phyloP scores from a whole-genome alignment of 106 monocot species.

The Apostasia shenzhenica region DNA sequence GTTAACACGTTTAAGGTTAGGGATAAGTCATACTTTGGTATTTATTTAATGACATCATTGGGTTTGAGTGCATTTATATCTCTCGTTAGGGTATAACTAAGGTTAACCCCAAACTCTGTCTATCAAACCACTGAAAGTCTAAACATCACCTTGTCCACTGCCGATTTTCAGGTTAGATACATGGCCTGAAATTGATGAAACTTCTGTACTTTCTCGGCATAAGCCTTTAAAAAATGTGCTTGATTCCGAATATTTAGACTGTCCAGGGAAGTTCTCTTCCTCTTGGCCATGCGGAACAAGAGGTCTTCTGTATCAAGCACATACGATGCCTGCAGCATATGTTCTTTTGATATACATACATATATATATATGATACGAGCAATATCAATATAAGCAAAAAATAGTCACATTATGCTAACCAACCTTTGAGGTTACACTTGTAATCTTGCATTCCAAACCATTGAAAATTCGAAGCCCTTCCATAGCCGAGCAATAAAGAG shows the following conservation, averaged over 20 bases:
- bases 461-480: conserved; percentile 49
- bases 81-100: too few species aligned
- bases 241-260: background rate
- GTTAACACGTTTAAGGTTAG: background rate
- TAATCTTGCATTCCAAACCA: conserved; percentile 87
- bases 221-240: conserved; percentile 9
- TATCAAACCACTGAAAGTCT: too few species aligned
- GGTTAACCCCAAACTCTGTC: too few species aligned
- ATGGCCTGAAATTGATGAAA: conserved; percentile 31
- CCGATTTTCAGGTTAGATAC: background rate
- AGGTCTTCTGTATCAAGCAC: conserved; percentile 68
- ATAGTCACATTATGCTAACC: background rate
- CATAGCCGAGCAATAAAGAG: conserved; percentile 36
- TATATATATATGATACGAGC: background rate
- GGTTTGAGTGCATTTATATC: too few species aligned
- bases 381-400: background rate
- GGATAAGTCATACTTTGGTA: background rate
- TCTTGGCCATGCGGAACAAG: conserved; percentile 34
- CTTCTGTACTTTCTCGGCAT: conserved; percentile 22
- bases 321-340: conserved; percentile 42
- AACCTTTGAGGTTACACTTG: conserved; percentile 73
- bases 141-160: background rate
- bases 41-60: too few species aligned
- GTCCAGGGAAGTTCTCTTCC: conserved; percentile 13
- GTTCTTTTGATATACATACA: background rate